phyloP scores from a whole-genome alignment of 176 grass and related monocot species.

The Echinochloa phyllopogon region DNA sequence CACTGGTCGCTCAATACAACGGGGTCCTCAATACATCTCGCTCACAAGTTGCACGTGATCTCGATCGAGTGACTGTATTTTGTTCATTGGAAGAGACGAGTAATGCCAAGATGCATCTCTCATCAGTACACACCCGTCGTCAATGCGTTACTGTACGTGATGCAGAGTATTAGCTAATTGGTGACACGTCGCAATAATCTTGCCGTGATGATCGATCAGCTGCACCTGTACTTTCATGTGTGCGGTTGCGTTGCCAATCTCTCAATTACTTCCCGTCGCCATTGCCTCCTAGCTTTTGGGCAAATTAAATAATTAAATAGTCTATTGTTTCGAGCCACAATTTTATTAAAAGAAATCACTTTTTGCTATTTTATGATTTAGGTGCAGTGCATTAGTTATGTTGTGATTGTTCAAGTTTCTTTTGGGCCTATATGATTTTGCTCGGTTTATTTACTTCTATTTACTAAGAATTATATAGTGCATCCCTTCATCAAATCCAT shows the following conservation, averaged over 20 bases:
- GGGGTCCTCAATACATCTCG: not conserved
- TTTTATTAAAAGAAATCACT: not conserved
- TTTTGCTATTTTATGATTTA: not conserved
- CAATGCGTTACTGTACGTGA: not conserved
- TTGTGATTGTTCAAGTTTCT: not conserved
- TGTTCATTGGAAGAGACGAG: not conserved
- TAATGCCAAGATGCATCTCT: not conserved
- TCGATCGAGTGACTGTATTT: not conserved
- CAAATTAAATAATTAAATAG: too few relatives aligned
- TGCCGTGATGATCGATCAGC: not conserved
- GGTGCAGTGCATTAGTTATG: not conserved
- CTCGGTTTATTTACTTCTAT: not conserved
- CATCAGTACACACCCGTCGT: not conserved
- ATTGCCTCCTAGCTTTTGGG: too few relatives aligned
- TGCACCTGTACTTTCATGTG: not conserved
- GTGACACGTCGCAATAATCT: not conserved
- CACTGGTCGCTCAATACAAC: not conserved
- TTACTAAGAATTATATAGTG: not conserved
- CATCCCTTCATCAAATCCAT: not conserved
- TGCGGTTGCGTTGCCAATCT: not conserved
- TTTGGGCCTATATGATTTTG: not conserved
- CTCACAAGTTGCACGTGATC: slow-evolving; percentile 6
- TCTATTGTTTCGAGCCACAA: not conserved
- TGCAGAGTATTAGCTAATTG: not conserved
- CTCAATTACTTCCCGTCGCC: not conserved